Percentiles rank a stretch among this genome's conserved stretches.
Evolutionary conservation across 352 stramenopile species (phyloP).

Genomic region (Phytophthora lateralis): DNA sequence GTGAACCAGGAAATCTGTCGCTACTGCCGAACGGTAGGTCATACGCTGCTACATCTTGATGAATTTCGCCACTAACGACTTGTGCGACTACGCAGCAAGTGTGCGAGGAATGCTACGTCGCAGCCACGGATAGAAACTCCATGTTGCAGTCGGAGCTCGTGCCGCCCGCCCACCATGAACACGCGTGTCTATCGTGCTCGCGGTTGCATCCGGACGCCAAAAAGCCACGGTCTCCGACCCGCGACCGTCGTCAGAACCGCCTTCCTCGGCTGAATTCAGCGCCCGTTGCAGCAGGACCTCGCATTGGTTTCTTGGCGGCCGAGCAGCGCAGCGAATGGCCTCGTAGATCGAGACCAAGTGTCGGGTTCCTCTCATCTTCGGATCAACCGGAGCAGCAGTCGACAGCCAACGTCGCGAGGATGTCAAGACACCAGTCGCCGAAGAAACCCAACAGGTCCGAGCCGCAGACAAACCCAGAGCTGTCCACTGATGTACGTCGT

Average conservation of each 20-base stretch:
- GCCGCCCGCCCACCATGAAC: constrained; percentile 13
- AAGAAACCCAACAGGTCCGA: not conserved
- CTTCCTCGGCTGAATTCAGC: constrained; percentile 25
- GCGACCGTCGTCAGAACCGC: constrained; percentile 11
- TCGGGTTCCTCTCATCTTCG: constrained; percentile 2
- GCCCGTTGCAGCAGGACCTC: constrained; percentile 15
- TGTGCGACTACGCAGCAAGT: constrained; percentile 21
- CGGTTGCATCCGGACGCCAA: constrained; percentile 20
- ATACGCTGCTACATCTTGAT: not conserved
- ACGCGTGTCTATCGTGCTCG: constrained; percentile 30
- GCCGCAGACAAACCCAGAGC: constrained; percentile 1
- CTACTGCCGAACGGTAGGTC: constrained; percentile 34
- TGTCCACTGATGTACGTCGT: constrained; percentile 19
- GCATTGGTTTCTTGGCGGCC: constrained; percentile 18
- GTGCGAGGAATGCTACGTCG: constrained; percentile 29
- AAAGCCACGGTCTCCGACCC: constrained; percentile 4
- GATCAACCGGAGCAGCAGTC: constrained; percentile 4
- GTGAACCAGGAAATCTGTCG: constrained; percentile 32
- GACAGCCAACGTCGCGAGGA: not conserved
- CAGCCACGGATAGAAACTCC: constrained; percentile 10
- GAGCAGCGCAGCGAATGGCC: constrained; percentile 2
- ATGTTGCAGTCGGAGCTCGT: constrained; percentile 10
- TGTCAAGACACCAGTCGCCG: not conserved
- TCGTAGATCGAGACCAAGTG: not conserved
- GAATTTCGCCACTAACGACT: constrained; percentile 5